These are phyloP conservation scores for Achlya hypogyna DNA, from an alignment of 352 stramenopile genomes.

Conservation along the genomic window DNA sequence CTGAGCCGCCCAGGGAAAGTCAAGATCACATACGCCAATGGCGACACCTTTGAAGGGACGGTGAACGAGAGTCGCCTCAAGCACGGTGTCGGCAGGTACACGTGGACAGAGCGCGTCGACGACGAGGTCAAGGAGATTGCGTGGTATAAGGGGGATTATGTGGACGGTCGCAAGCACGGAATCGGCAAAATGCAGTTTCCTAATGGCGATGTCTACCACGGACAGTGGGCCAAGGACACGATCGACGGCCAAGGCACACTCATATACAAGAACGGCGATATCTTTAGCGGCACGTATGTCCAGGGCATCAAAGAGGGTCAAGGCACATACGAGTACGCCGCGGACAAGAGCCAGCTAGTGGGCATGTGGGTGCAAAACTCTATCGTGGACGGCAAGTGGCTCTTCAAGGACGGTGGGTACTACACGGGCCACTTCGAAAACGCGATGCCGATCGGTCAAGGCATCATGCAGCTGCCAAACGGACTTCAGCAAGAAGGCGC, in stretches of 20 bases:
- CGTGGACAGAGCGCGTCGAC: constrained; percentile 67
- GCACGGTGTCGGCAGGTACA: constrained; percentile 82
- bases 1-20: constrained; percentile 74
- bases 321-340: constrained; percentile 84
- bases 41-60: constrained; percentile 84
- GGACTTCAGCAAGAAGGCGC: constrained; percentile 79
- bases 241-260: constrained; percentile 87
- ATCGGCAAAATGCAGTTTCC: constrained; percentile 88
- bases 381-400: constrained; percentile 86
- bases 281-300: constrained; percentile 83
- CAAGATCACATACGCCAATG: constrained; percentile 84
- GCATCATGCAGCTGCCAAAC: constrained; percentile 79
- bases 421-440: constrained; percentile 79
- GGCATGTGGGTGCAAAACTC: constrained; percentile 79
- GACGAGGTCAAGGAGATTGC: constrained; percentile 68
- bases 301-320: constrained; percentile 73
- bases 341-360: constrained; percentile 73
- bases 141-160: constrained; percentile 82
- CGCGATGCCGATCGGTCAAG: constrained; percentile 79
- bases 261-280: constrained; percentile 87
- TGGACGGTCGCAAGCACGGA: constrained; percentile 73
- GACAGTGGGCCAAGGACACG: constrained; percentile 75
- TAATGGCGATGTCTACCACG: constrained; percentile 84
- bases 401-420: constrained; percentile 82
- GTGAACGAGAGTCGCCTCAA: constrained; percentile 75